These are phyloP conservation scores for Botryotinia globosa DNA, from an alignment of 2,329 filamentous ascomycete species.

Conservation along the genomic window DNA sequence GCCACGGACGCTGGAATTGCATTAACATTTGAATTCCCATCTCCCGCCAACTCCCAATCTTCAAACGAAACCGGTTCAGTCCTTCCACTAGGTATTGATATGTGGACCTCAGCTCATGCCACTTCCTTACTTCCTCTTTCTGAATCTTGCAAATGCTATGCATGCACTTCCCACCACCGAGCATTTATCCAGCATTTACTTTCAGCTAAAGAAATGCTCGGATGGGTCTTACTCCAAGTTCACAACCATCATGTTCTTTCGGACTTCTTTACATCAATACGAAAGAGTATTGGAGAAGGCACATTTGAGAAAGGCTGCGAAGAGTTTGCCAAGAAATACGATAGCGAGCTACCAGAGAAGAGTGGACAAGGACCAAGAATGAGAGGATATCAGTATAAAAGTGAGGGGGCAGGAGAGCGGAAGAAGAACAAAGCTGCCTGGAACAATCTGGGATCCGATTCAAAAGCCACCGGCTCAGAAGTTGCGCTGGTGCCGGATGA, in stretches of 20 bases:
- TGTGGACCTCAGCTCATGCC: slow-evolving; percentile 66
- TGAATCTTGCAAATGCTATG: slow-evolving; percentile 71
- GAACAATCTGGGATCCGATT: slow-evolving; percentile 45
- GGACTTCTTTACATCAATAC: slow-evolving; percentile 69
- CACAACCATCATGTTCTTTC: slow-evolving; percentile 79
- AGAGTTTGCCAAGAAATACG: slow-evolving; percentile 57
- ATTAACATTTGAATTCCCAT: slow-evolving; percentile 73
- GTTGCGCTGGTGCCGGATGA: slow-evolving; percentile 48
- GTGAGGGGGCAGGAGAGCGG: slow-evolving; percentile 56
- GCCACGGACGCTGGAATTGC: slow-evolving; percentile 84
- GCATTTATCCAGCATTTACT: slow-evolving; percentile 88
- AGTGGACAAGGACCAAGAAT: slow-evolving; percentile 76
- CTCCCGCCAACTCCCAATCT: slow-evolving; percentile 25
- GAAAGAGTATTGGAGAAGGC: slow-evolving; percentile 56
- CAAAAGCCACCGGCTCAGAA: slow-evolving; percentile 22
- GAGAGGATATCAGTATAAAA: slow-evolving; percentile 79
- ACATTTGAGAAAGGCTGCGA: slow-evolving; percentile 56
- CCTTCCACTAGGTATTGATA: slow-evolving; percentile 67
- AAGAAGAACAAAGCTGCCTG: slow-evolving; percentile 69
- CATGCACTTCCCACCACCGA: slow-evolving; percentile 78
- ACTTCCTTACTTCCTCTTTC: slow-evolving; percentile 61
- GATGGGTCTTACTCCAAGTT: slow-evolving; percentile 87
- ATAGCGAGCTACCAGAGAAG: slow-evolving; percentile 66
- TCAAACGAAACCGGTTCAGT: slow-evolving; percentile 26
- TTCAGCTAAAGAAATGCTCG: slow-evolving; percentile 91